Evolutionary conservation across 2,329 filamentous ascomycete genomes (phyloP), one percentile per base, ranked within the genome.

Genomic region (Fusarium illudens): DNA sequence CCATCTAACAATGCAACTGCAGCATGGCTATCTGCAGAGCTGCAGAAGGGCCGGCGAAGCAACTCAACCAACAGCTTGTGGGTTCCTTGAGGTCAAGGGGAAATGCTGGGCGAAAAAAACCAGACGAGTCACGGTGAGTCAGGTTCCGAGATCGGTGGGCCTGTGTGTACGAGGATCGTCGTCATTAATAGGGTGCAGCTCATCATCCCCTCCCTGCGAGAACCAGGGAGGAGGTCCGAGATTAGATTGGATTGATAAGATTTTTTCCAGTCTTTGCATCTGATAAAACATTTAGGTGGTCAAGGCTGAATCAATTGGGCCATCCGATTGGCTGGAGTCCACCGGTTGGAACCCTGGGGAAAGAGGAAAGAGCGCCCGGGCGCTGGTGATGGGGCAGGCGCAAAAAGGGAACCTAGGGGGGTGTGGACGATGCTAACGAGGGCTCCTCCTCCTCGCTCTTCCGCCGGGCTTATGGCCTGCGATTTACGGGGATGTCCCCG

Each of bases 161-260:
- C 46, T 58, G 25, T 22, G 49, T 20, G 15, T 49, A 37, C 22
- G 25, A 22, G 11, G 37, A 48, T 20, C 6, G 22, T 58, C 58
- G 42, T 57, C 48, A 62, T 62, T 51, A 34, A 32, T 48, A 17
- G 27, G 48, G 49, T 58, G 36, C 61, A 58, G 55, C 58, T 61
- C 59, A 68, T 33, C 42, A 59, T 42, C 29, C 37, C n/a, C 32
- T 51, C 32, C 46, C 25, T 39, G 42, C 50, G 52, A 20, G 44
- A 20, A 19, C 13, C 27, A 49, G 30, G 29, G 60, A 58, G 37
- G 51, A 58, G 37, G 64, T 36, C 58, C 56, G 65, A 73, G 72
- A 73, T 74, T 74, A 74, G 72, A 74, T 74, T 65, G 67, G 72
- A 74, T 74, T 74, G 72, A 74, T 74, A 73, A 74, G 60, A 68